Percentiles rank a stretch among this genome's conserved stretches.
Evolutionary conservation across 495 filamentous ascomycete species (phyloP).

Genomic region (Xylona heveae): DNA sequence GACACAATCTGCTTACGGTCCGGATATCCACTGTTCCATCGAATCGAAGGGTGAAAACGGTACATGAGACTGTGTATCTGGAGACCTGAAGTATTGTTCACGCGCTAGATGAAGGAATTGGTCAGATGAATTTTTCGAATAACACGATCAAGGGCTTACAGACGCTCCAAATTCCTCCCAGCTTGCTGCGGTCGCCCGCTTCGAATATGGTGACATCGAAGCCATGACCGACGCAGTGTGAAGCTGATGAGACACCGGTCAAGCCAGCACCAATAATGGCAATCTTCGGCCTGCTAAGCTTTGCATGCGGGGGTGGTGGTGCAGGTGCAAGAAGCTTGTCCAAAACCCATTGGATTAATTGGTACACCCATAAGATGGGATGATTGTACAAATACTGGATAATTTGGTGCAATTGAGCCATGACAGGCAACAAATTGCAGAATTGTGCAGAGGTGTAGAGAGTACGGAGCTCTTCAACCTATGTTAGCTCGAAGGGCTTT

Average conservation of each 20-base stretch:
- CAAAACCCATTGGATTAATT: constrained; percentile 43
- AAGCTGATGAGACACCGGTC: constrained; percentile 62
- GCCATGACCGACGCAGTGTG: constrained; percentile 73
- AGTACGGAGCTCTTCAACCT: no score
- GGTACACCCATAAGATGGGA: constrained; percentile 36
- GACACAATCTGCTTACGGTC: constrained; percentile 48
- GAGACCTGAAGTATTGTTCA: constrained; percentile 63
- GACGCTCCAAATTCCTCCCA: constrained; percentile 78
- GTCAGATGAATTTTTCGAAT: constrained; percentile 2
- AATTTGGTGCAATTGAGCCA: no score
- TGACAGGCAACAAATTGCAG: no score
- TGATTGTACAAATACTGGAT: no score
- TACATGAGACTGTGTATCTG: constrained; percentile 81
- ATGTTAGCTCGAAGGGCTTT: no score
- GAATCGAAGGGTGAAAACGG: constrained; percentile 63
- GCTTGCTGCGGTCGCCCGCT: constrained; percentile 31
- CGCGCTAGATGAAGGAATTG: constrained; percentile 25
- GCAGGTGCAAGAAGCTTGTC: constrained; percentile 44
- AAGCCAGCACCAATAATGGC: constrained; percentile 71
- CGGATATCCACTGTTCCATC: constrained; percentile 55
- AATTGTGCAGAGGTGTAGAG: no score
- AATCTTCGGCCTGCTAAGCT: constrained; percentile 37
- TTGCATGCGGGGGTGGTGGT: constrained; percentile 35
- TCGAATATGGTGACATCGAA: constrained; percentile 70
- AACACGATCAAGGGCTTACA: constrained; percentile 10